Percentiles rank a stretch among this genome's conserved stretches.
Evolutionary conservation across 345 rosid genomes (phyloP).

Genomic region (Dipteronia sinensis): DNA sequence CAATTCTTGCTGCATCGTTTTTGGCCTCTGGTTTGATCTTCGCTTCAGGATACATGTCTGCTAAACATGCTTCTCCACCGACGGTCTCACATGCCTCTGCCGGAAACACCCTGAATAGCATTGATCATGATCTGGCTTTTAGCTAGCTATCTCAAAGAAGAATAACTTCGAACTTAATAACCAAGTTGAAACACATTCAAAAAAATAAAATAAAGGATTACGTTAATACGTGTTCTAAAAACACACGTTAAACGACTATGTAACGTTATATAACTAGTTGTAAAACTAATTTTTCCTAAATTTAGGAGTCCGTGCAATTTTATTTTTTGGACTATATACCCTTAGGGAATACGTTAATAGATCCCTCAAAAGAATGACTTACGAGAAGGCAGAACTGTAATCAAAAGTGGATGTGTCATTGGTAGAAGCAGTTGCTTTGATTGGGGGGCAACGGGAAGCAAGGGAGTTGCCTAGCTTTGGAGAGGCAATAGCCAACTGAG

Average conservation of each 20-base stretch:
- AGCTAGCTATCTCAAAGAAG: background rate
- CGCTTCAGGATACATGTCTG: constrained; percentile 65
- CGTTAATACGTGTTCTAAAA: too few species aligned
- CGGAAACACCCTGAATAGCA: constrained; percentile 60
- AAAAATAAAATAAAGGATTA: background rate
- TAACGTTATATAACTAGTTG: too few species aligned
- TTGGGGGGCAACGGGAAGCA: constrained; percentile 12
- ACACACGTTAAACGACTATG: too few species aligned
- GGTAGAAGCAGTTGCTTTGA: constrained; percentile 35
- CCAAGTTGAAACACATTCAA: background rate
- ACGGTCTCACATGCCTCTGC: constrained; percentile 81
- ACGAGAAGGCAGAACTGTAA: constrained; percentile 56
- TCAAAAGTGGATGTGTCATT: constrained; percentile 46
- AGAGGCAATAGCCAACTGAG: constrained; percentile 12
- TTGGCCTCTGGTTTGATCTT: constrained; percentile 30
- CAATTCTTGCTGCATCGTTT: constrained; percentile 9
- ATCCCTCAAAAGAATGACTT: constrained; percentile 12
- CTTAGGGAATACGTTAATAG: too few species aligned
- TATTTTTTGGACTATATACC: too few species aligned
- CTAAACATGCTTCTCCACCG: constrained; percentile 72
- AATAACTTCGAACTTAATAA: background rate
- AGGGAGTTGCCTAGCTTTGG: constrained; percentile 18
- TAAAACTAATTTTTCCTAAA: too few species aligned
- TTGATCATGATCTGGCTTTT: background rate
- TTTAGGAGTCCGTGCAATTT: too few species aligned